Percentiles rank a stretch among this genome's conserved stretches.
Conservation (phyloP, 768 basidiomycete species). For the Tricholoma terreum region DNA sequence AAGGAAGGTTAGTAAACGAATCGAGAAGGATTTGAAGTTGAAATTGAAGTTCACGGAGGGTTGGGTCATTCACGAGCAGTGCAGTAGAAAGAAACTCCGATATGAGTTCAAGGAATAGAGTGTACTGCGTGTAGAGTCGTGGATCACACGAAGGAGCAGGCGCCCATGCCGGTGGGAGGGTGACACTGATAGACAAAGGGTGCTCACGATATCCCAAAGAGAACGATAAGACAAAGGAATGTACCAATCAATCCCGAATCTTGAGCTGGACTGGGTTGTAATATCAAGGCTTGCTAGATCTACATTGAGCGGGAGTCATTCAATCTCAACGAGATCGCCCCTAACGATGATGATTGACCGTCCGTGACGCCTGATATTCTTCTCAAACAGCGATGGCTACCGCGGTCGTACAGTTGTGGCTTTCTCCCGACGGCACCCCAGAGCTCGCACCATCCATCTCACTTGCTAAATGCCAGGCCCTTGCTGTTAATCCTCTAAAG, state of each 20-base stretch:
- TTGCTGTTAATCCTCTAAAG: no score
- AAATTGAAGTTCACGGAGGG: background rate
- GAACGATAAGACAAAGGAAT: background rate
- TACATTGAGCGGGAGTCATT: no score
- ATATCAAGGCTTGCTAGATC: no score
- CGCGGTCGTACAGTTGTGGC: no score
- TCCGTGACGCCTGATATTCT: no score
- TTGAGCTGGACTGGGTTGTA: background rate
- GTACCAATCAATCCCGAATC: background rate
- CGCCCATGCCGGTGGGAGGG: background rate
- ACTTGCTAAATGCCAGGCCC: no score
- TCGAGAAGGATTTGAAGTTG: background rate
- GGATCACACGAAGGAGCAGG: background rate
- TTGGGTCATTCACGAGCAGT: background rate
- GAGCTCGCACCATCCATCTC: no score
- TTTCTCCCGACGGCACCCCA: no score
- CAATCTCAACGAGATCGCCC: no score
- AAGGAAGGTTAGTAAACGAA: background rate
- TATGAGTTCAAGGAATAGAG: background rate
- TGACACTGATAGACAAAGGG: background rate
- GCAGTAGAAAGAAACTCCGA: background rate
- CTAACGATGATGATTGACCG: no score
- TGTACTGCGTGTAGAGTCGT: background rate
- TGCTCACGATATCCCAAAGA: background rate
- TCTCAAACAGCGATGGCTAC: no score